A percentile compares a stretch with the other conserved stretches of the same genome.
phyloP scores from a whole-genome alignment of 768 basidiomycete species.

The Mycena maculata region DNA sequence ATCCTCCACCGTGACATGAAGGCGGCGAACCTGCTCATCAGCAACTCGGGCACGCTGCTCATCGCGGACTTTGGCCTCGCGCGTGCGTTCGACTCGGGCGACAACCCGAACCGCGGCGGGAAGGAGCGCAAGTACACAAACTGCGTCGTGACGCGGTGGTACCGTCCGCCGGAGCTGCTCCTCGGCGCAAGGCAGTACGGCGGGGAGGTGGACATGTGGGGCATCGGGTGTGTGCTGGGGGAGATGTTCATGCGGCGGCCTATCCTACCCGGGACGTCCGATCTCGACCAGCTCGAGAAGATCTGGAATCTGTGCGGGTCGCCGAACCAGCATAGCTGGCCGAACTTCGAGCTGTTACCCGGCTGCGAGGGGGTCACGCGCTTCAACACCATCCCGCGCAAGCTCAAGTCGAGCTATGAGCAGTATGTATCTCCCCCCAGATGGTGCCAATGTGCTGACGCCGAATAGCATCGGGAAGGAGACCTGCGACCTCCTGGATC shows the following conservation, averaged over 20 bases:
- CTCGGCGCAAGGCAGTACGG: constrained; percentile 92
- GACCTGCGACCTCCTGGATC: constrained; percentile 85
- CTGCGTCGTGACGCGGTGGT: constrained; percentile 96
- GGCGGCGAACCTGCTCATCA: constrained; percentile 95
- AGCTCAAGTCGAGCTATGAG: constrained; percentile 68
- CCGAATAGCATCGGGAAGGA: constrained; percentile 70
- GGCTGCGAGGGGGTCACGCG: constrained; percentile 84
- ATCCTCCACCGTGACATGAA: constrained; percentile 99
- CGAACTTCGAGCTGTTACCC: constrained; percentile 77
- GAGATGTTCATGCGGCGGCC: constrained; percentile 94
- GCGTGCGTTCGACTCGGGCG: constrained; percentile 72
- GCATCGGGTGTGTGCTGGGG: constrained; percentile 96
- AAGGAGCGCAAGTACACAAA: constrained; percentile 89
- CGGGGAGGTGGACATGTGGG: constrained; percentile 97
- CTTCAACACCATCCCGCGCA: constrained; percentile 60
- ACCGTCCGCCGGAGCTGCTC: constrained; percentile 92
- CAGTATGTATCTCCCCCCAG: constrained; percentile 56
- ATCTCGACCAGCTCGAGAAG: constrained; percentile 91
- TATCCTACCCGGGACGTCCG: constrained; percentile 87
- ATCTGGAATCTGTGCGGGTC: constrained; percentile 93
- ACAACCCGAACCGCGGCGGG: constrained; percentile 52
- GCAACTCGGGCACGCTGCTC: constrained; percentile 82
- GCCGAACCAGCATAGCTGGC: constrained; percentile 86
- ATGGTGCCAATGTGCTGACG: constrained; percentile 12
- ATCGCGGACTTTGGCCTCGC: constrained; percentile 98